Evolutionary conservation across 2,329 filamentous ascomycete species (phyloP).

Genomic region (Apiospora sp.): DNA sequence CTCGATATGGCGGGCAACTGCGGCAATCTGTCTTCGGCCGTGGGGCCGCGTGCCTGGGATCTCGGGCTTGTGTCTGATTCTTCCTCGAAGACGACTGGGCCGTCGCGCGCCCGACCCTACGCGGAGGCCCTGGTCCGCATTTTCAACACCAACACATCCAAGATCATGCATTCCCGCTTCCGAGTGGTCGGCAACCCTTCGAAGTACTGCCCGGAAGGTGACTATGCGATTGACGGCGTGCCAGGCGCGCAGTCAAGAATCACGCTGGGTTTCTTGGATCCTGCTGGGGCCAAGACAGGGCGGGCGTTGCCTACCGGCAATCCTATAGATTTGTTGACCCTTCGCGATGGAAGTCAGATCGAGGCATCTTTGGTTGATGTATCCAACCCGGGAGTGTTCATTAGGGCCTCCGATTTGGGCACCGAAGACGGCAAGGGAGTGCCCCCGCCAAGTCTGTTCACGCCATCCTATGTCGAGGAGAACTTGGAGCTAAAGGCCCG

Average conservation of each 20-base stretch:
- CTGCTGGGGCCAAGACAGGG: slow-evolving; percentile 52
- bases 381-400: slow-evolving; percentile 52
- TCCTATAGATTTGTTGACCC: slow-evolving; percentile 41
- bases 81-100: not conserved
- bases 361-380: slow-evolving; percentile 50
- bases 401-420: slow-evolving; percentile 42
- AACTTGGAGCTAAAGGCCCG: slow-evolving; percentile 40
- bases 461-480: slow-evolving; percentile 42
- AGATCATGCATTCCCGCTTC: slow-evolving; percentile 49
- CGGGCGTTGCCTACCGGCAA: slow-evolving; percentile 48
- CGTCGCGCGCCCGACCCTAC: slow-evolving; percentile 21
- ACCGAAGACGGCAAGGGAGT: not conserved
- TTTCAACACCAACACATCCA: slow-evolving; percentile 44
- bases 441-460: slow-evolving; percentile 34
- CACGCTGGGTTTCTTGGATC: slow-evolving; percentile 48
- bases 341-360: slow-evolving; percentile 40
- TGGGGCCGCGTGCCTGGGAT: slow-evolving; percentile 68
- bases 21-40: slow-evolving; percentile 65
- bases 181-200: slow-evolving; percentile 37
- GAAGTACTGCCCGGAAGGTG: slow-evolving; percentile 42
- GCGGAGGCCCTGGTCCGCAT: slow-evolving; percentile 38
- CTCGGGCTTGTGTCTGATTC: slow-evolving; percentile 50
- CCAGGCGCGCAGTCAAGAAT: slow-evolving; percentile 46
- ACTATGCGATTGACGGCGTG: slow-evolving; percentile 51
- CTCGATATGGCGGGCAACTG: slow-evolving; percentile 68